Base-by-base conservation (phyloP, 2,329 filamentous ascomycete species). In the Aspergillus jensenii region DNA sequence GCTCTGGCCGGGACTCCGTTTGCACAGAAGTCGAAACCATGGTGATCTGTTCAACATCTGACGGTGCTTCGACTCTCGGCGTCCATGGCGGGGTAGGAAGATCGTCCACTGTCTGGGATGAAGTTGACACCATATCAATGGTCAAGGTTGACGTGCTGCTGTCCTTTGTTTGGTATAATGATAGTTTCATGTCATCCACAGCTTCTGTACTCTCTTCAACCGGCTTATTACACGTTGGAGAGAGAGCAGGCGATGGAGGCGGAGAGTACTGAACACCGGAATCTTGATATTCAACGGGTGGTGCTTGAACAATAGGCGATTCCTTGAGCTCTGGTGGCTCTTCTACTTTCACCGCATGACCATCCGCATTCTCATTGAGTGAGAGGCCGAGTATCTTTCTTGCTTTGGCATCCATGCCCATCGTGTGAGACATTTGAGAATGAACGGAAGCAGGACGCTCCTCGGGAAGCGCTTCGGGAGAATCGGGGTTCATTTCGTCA, bases 201-300 rank as follows among this genome's bases (percentile, higher is more conserved):
- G 23, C 27, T 15, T 54, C 50, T 15, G 44, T 52, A 23, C 46
- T 44, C 11, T 61, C 17, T 21, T 59, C 27, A 12, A 49, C 33
- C 4, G 14, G 35, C 19, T n/a, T 54, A 46, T 65, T 62, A 17
- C 45, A 46, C n/a, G 61, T 64, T 25, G 65, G 35, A 59, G 63
- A 50, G 44, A 68, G 54, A 35, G 65, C 66, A 1, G 91, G 91
- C 2, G 91, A 96, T 3, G 88, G 82, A 2, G 91, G 91, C 46
- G 91, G 92, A 35, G 91, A 95, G 68, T 85, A 95, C 72, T 97
- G 93, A 33, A 91, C 82, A 3, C 87, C 90, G n/a, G 83, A 84
- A 68, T 96, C 90, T 40, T 84, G 83, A 77, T 95, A 96, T 58
- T 81, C 77, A 44, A 76, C 70, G 59, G 79, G 68, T 60, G 19